A percentile compares a stretch with the other conserved stretches of the same genome.
These are phyloP conservation scores for Entomortierella beljakovae DNA, from an alignment of 192 early-diverging fungal genomes.

Conservation along the genomic window DNA sequence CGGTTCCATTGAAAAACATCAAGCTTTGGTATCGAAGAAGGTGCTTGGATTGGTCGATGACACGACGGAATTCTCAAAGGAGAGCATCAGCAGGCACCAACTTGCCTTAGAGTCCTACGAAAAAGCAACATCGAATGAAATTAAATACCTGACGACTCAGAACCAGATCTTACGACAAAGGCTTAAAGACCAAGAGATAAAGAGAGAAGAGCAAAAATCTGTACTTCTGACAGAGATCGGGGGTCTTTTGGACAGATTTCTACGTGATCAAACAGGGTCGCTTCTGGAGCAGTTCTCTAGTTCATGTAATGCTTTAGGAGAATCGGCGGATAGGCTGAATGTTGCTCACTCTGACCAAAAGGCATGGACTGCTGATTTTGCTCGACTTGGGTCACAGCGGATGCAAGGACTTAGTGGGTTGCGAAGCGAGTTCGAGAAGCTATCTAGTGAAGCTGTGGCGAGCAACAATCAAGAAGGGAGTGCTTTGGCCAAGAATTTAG, in stretches of 20 bases:
- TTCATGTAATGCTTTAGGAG: slow-evolving; percentile 8
- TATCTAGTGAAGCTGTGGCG: neutral
- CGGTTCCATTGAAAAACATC: slow-evolving; percentile 14
- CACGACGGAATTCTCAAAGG: slow-evolving; percentile 22
- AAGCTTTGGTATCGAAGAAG: neutral
- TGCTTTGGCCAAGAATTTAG: neutral
- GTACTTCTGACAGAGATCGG: slow-evolving; percentile 25
- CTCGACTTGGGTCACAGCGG: slow-evolving; percentile 1
- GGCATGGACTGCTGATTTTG: slow-evolving; percentile 19
- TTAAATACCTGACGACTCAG: slow-evolving; percentile 25
- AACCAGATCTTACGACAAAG: slow-evolving; percentile 28
- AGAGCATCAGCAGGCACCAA: slow-evolving; percentile 12
- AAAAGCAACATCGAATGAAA: slow-evolving; percentile 20
- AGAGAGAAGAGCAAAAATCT: slow-evolving; percentile 8
- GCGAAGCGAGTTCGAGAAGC: slow-evolving; percentile 4
- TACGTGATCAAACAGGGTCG: slow-evolving; percentile 17
- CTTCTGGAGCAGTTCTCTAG: slow-evolving; percentile 28
- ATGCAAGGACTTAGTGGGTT: slow-evolving; percentile 14
- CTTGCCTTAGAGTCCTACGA: slow-evolving; percentile 18
- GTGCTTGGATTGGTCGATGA: slow-evolving; percentile 24
- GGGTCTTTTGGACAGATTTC: slow-evolving; percentile 23
- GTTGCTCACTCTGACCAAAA: slow-evolving; percentile 17
- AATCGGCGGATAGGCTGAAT: slow-evolving; percentile 7
- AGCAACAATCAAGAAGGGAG: neutral
- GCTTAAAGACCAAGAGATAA: slow-evolving; percentile 17